phyloP scores from a whole-genome alignment of 1,284 basidiomycete species.

The Bjerkandera adusta region DNA sequence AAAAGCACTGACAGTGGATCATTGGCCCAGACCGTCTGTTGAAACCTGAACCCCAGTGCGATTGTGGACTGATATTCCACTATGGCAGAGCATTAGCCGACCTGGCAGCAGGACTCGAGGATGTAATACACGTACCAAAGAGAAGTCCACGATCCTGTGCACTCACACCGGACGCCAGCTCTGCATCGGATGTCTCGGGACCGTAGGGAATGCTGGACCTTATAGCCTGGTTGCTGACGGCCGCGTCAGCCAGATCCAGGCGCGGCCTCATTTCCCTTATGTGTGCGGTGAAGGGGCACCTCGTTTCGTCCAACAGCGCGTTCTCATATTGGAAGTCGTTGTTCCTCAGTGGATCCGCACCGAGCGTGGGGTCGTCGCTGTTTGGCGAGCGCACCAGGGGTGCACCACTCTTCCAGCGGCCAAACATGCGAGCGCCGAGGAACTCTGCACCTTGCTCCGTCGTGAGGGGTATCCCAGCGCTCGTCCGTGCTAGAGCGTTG shows the following conservation, averaged over 20 bases:
- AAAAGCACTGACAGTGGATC: constrained; percentile 11
- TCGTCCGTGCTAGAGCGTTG: constrained; percentile 39
- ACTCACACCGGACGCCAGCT: constrained; percentile 2
- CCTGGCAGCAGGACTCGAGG: too few relatives aligned
- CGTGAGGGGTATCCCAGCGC: constrained; percentile 31
- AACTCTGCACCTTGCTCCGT: constrained; percentile 42
- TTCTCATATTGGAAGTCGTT: constrained; percentile 33
- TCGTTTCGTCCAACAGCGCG: constrained; percentile 23
- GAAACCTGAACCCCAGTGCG: constrained; percentile 13
- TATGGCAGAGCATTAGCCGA: not conserved
- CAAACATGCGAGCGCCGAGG: constrained; percentile 51
- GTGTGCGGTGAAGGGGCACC: constrained; percentile 57
- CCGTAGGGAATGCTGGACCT: constrained; percentile 40
- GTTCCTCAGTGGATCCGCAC: constrained; percentile 12
- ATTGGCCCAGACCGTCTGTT: constrained; percentile 13
- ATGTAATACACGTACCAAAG: not conserved
- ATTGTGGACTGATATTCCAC: constrained; percentile 11
- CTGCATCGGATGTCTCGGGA: constrained; percentile 20
- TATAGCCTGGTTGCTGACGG: constrained; percentile 25
- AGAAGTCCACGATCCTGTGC: constrained; percentile 6
- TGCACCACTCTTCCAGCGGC: constrained; percentile 59
- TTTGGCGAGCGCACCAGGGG: constrained; percentile 20
- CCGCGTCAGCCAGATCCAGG: constrained; percentile 35
- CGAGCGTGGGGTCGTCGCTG: constrained; percentile 12
- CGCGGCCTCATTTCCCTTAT: constrained; percentile 56